Base-by-base conservation (phyloP, 2,329 filamentous ascomycete genomes). In the Botrytis porri region DNA sequence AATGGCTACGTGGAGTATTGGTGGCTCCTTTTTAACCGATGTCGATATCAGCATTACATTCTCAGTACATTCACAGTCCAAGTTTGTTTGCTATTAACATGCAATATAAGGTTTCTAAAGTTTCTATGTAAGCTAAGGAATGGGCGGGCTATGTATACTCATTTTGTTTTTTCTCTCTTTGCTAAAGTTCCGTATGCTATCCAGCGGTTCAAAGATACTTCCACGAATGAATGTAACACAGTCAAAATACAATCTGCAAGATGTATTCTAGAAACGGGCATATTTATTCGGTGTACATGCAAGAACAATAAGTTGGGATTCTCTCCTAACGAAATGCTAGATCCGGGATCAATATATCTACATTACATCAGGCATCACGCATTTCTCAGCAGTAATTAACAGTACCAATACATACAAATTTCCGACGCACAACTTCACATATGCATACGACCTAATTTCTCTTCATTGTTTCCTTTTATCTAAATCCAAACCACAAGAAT, bases 261-360 rank as follows among this genome's bases (percentile, higher is more conserved):
- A n/a, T 2, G 7, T 29, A 22, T 10, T 37, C 14, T 37, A 10
- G 8, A 18, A n/a, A 8, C 4, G 1, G 18, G 10, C 25, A 1
- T 32, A 18, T 3, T 25, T 18, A 29, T 29, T 29, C n/a, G 14
- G 14, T 57, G 14, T 6, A 4, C 22, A 37, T 37, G 7, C 14
- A 14, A 37, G 9, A 12, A 10, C 3, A n/a, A 5, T 6, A 6
- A 0, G 16, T 39, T n/a, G n/a, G n/a, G n/a, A n/a, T n/a, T 39
- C 3, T 18, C 22, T 39, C 22, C 60, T 16, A 39, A n/a, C 12
- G 12, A 7, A 39, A 39, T 39, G 35, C n/a, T 25, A 39, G 14
- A n/a, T n/a, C 0, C 1, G 3, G 12, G 0, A n/a, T 39, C 12
- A 39, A 41, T 14, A 9, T 6, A 62, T 9, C n/a, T 29, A 1